Evolutionary conservation across 169 alveolate species (phyloP).

Genomic region (Plasmodium fragile): DNA sequence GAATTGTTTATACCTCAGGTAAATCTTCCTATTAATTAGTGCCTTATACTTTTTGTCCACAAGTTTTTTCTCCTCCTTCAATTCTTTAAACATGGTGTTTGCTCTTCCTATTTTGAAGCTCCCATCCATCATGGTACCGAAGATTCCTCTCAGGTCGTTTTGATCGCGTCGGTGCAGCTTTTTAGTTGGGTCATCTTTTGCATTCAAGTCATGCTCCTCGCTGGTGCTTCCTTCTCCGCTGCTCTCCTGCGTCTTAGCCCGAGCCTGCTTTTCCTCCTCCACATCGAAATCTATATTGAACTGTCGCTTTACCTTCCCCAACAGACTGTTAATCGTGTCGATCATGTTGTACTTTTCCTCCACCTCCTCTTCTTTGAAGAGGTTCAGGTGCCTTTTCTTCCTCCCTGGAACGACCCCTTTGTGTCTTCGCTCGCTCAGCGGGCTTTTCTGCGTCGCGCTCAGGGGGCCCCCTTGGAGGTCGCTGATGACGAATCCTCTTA

Average conservation of each 20-base stretch:
- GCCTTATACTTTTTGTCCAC: constrained; percentile 42
- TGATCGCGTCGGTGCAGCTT: neutral
- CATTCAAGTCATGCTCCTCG: neutral
- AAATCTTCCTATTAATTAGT: constrained; percentile 30
- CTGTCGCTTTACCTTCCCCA: constrained; percentile 62
- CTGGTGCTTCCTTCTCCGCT: neutral
- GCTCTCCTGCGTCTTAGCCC: neutral
- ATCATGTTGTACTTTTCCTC: constrained; percentile 68
- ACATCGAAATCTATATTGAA: constrained; percentile 39
- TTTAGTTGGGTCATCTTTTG: neutral
- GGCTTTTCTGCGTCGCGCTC: constrained; percentile 7
- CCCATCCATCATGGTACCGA: constrained; percentile 70
- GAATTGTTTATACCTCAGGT: constrained; percentile 42
- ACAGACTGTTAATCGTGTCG: constrained; percentile 63
- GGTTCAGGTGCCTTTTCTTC: constrained; percentile 1
- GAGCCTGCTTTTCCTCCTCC: constrained; percentile 23
- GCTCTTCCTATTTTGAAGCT: constrained; percentile 75
- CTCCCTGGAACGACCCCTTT: neutral
- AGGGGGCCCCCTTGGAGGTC: neutral
- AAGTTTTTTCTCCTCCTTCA: constrained; percentile 63
- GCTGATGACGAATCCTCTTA: constrained; percentile 35
- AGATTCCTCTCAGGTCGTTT: constrained; percentile 27
- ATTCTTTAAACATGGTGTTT: constrained; percentile 65
- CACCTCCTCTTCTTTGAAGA: constrained; percentile 72
- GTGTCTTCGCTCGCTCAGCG: constrained; percentile 6